These are phyloP conservation scores for Boletus hoseneyae DNA, from an alignment of 1,284 basidiomycete genomes.

Conservation along the genomic window DNA sequence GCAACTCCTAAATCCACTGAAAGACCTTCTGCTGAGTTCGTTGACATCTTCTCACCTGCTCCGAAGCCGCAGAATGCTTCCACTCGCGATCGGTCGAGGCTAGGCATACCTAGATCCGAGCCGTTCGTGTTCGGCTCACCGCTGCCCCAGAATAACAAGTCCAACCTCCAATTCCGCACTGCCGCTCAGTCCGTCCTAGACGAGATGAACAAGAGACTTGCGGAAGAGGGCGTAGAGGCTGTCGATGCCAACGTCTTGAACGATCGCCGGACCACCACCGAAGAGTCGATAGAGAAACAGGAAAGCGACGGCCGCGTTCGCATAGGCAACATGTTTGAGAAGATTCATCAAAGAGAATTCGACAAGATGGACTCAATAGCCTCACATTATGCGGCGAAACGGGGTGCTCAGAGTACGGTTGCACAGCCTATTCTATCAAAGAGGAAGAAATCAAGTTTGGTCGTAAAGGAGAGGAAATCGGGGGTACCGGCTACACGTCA, in stretches of 20 bases:
- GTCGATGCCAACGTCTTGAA: slow-evolving; percentile 43
- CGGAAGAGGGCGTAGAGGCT: slow-evolving; percentile 42
- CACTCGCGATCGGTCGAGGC: slow-evolving; percentile 15
- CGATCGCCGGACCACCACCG: slow-evolving; percentile 22
- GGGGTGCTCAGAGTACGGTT: slow-evolving; percentile 25
- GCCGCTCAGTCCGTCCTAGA: slow-evolving; percentile 64
- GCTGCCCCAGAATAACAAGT: slow-evolving; percentile 52
- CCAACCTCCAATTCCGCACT: slow-evolving; percentile 57
- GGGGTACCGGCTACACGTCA: slow-evolving; percentile 28
- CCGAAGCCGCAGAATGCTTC: slow-evolving; percentile 21
- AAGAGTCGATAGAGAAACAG: slow-evolving; percentile 18
- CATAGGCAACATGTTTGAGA: slow-evolving; percentile 51
- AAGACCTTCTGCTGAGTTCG: slow-evolving; percentile 24
- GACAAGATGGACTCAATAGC: slow-evolving; percentile 75
- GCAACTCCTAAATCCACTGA: slow-evolving; percentile 32
- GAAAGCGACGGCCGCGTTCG: slow-evolving; percentile 18
- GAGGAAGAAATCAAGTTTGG: slow-evolving; percentile 44
- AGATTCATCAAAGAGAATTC: slow-evolving; percentile 61
- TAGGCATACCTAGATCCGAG: slow-evolving; percentile 29
- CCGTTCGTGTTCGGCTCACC: slow-evolving; percentile 76
- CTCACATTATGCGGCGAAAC: slow-evolving; percentile 53
- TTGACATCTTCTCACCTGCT: slow-evolving; percentile 40
- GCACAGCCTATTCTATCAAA: slow-evolving; percentile 27
- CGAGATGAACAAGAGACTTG: slow-evolving; percentile 74
- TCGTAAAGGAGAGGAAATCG: slow-evolving; percentile 41